phyloP scores from a whole-genome alignment of 768 basidiomycete species.

The Crassisporium funariophilum region DNA sequence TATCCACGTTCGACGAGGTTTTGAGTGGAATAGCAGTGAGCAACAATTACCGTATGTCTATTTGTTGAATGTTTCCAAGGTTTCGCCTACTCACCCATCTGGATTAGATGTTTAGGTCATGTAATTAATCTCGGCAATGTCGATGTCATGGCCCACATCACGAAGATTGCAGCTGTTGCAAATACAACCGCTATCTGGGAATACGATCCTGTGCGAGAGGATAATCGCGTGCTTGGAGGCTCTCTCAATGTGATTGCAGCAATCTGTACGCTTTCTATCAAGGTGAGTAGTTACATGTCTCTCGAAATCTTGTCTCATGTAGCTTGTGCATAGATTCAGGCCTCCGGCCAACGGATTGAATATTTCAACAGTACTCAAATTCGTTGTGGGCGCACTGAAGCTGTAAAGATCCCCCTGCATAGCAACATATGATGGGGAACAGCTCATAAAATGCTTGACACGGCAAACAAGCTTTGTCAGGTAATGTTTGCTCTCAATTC shows the following conservation, averaged over 20 bases:
- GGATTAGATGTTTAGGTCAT: slow-evolving; percentile 29
- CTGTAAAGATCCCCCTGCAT: slow-evolving; percentile 26
- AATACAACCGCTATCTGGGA: slow-evolving; percentile 34
- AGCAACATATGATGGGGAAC: slow-evolving; percentile 25
- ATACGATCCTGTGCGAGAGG: slow-evolving; percentile 25
- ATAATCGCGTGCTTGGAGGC: slow-evolving; percentile 27
- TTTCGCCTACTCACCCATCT: neutral
- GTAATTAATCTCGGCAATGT: slow-evolving; percentile 28
- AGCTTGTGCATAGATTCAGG: slow-evolving; percentile 16
- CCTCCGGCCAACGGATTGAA: slow-evolving; percentile 23
- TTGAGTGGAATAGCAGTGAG: slow-evolving; percentile 15
- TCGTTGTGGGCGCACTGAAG: slow-evolving; percentile 9
- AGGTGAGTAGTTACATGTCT: slow-evolving; percentile 18
- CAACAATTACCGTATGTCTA: slow-evolving; percentile 14
- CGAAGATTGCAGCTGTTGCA: slow-evolving; percentile 27
- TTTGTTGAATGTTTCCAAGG: neutral
- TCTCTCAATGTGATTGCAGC: slow-evolving; percentile 33
- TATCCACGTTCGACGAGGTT: slow-evolving; percentile 8
- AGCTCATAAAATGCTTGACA: slow-evolving; percentile 20
- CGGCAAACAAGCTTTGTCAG: slow-evolving; percentile 11
- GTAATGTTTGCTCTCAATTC: too few relatives aligned
- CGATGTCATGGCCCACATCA: slow-evolving; percentile 33
- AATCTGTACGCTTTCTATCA: slow-evolving; percentile 30
- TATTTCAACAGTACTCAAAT: slow-evolving; percentile 24
- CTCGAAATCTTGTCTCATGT: neutral